A percentile compares a stretch with the other conserved stretches of the same genome.
Evolutionary conservation across 495 filamentous ascomycete genomes (phyloP).

Genomic region (Trypethelium eluteriae): DNA sequence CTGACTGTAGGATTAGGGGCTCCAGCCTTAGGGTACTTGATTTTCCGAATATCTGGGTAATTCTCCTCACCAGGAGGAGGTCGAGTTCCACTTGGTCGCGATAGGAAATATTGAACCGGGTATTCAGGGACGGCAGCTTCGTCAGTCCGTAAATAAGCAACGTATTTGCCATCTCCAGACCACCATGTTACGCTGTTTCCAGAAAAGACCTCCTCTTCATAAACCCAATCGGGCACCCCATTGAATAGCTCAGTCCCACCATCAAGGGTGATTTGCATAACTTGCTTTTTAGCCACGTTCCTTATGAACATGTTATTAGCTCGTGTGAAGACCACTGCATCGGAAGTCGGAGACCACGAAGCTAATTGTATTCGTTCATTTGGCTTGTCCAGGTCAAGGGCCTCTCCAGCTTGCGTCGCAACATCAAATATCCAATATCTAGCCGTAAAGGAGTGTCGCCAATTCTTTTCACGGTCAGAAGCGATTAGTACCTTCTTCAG

Average conservation of each 20-base stretch:
- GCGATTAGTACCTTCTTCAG: conserved; percentile 75
- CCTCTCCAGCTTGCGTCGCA: conserved; percentile 64
- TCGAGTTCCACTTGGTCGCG: conserved; percentile 68
- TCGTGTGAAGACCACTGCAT: conserved; percentile 75
- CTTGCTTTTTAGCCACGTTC: conserved; percentile 51
- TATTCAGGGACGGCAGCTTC: conserved; percentile 88
- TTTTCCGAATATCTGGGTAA: conserved; percentile 82
- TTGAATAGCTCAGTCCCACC: conserved; percentile 85
- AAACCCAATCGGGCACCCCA: conserved; percentile 98
- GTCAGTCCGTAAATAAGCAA: conserved; percentile 89
- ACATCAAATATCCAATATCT: conserved; percentile 94
- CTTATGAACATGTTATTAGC: conserved; percentile 85
- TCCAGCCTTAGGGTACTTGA: conserved; percentile 97
- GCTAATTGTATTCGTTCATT: conserved; percentile 73
- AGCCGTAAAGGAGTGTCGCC: conserved; percentile 80
- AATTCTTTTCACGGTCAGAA: conserved; percentile 64
- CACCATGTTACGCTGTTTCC: conserved; percentile 87
- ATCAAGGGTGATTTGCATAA: conserved; percentile 73
- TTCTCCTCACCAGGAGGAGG: conserved; percentile 69
- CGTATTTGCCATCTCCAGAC: conserved; percentile 76
- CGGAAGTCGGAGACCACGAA: conserved; percentile 78
- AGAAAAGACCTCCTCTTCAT: conserved; percentile 88
- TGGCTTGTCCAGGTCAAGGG: conserved; percentile 63
- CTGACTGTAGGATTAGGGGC: conserved; percentile 86
- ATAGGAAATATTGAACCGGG: conserved; percentile 88